phyloP scores from a whole-genome alignment of 148 eudicot species.

The Diospyros lotus region DNA sequence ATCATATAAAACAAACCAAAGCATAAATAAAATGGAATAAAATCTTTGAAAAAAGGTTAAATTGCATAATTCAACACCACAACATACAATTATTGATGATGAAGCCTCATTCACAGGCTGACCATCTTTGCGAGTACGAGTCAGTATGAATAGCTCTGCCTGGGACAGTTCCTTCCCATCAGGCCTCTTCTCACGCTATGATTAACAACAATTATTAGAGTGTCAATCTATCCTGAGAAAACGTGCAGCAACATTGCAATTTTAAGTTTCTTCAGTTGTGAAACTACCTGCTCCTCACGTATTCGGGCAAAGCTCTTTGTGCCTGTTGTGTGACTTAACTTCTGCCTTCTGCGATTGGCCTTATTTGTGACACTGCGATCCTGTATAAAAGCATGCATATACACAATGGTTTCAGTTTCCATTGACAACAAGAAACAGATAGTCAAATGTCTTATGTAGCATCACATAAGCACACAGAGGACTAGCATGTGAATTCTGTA shows the following conservation, averaged over 20 bases:
- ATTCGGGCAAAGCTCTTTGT: slow-evolving; percentile 39
- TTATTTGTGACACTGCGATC: slow-evolving; percentile 22
- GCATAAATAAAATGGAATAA: background rate
- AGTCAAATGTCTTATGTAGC: background rate
- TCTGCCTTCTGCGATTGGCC: slow-evolving; percentile 23
- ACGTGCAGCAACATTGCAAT: background rate
- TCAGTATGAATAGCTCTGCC: slow-evolving; percentile 37
- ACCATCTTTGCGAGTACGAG: slow-evolving; percentile 45
- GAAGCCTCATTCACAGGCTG: slow-evolving; percentile 32
- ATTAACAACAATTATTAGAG: slow-evolving; percentile 4
- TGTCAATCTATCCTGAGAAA: background rate
- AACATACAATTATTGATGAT: slow-evolving; percentile 34
- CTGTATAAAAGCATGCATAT: slow-evolving; percentile 8
- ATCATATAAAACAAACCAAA: background rate
- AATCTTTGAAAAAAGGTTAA: background rate
- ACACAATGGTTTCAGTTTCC: background rate
- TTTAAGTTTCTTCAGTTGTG: background rate
- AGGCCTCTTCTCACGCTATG: slow-evolving; percentile 31
- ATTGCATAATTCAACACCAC: background rate
- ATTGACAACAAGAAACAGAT: background rate
- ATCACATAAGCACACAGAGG: background rate
- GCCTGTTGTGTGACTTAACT: slow-evolving; percentile 30
- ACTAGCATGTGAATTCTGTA: slow-evolving; percentile 5
- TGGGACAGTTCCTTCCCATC: slow-evolving; percentile 39
- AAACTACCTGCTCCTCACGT: slow-evolving; percentile 36